These are phyloP conservation scores for Kingdonia uniflora DNA, from an alignment of 164 flowering plant genomes.

Conservation along the genomic window DNA sequence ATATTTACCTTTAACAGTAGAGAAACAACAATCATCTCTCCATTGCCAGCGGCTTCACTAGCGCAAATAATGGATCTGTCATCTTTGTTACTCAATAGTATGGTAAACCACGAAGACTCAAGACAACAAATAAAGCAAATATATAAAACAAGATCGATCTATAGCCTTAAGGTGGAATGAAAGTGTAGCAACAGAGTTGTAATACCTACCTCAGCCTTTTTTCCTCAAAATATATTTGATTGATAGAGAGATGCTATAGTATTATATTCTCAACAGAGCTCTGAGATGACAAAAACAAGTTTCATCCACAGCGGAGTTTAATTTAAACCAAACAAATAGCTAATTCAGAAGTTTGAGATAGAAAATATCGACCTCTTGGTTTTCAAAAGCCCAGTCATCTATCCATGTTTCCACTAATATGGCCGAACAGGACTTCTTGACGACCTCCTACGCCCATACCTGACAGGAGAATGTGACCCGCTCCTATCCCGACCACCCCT, in stretches of 20 bases:
- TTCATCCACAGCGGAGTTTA: slow-evolving; percentile 30
- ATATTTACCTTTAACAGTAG: neutral
- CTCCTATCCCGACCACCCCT: slow-evolving; percentile 31
- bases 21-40: slow-evolving; percentile 17
- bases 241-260: slow-evolving; percentile 44
- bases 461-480: slow-evolving; percentile 72
- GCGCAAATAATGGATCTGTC: slow-evolving; percentile 17
- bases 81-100: slow-evolving; percentile 18
- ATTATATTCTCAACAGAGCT: slow-evolving; percentile 57
- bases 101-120: slow-evolving; percentile 6
- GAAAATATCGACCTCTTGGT: slow-evolving; percentile 57
- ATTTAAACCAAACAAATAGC: slow-evolving; percentile 28
- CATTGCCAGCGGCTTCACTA: slow-evolving; percentile 19
- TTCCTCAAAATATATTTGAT: slow-evolving; percentile 38
- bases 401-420: slow-evolving; percentile 32
- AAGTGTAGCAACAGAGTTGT: slow-evolving; percentile 23
- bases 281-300: slow-evolving; percentile 41
- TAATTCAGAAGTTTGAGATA: slow-evolving; percentile 21
- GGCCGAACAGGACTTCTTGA: slow-evolving; percentile 57
- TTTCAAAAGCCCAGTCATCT: slow-evolving; percentile 26
- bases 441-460: slow-evolving; percentile 56
- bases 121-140: neutral
- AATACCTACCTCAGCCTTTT: slow-evolving; percentile 65
- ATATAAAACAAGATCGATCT: slow-evolving; percentile 44
- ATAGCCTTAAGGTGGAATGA: slow-evolving; percentile 17